Evolutionary conservation across 176 grass and related monocot genomes (phyloP), one percentile per base, ranked within the genome.

Genomic region (Panicum miliaceum): DNA sequence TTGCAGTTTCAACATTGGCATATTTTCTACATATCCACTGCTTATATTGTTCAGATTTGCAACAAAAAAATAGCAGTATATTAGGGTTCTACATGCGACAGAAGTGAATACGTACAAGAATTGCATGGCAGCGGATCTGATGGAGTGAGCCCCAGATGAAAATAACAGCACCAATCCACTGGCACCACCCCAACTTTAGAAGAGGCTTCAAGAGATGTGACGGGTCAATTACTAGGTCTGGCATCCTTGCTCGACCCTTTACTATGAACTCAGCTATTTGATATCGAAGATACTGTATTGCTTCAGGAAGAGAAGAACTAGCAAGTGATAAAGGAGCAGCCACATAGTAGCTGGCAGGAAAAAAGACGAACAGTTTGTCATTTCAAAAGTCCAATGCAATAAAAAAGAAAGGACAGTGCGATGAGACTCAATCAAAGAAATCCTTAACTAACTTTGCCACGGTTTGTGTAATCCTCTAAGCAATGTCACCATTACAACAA

Each of bases 131-230:
- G 52, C 50, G 71, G 20, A 71, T 85, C 73, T 96, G 96, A 88
- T 99, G 93, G 29, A 96, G 82, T 38, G 85, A 99, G 16, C 96
- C 93, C 96, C 91, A 96, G 76, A 85, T 74, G 74, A 94, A 99
- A 84, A 99, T 84, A 42, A 65, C 43, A 32, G 91, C 91, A 85
- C 93, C 96, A 43, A 94, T 87, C 92, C 90, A 90, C 34, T 95
- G 91, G 60, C 48, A 77, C 95, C 95, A 90, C 32, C 89, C 89
- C 64, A 96, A 76, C 25, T 80, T 87, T 72, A 96, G 18, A 81
- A 99, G 77, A 90, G 96, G 96, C 74, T 75, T 92, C 34, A 96
- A 51, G 6, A 96, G 68, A 71, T 61, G 82, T 53, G 86, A 78
- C 7, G 66, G 90, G 65, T 92, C 83, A 81, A 99, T 86, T 68